phyloP scores from a whole-genome alignment of 257 asterid species.

The Handroanthus guayacan region DNA sequence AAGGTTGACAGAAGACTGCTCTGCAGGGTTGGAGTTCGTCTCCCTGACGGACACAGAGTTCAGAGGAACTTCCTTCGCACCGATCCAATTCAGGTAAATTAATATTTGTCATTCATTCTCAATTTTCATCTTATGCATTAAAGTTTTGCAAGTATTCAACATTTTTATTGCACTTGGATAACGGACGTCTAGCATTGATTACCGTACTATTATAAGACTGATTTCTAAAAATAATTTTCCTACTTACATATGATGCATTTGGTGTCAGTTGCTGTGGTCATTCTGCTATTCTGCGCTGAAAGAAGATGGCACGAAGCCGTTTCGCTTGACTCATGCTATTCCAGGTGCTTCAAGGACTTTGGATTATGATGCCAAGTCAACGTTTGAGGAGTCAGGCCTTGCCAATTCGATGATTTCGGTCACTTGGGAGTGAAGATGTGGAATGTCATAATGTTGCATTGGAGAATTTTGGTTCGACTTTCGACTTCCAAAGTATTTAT shows the following conservation, averaged over 20 bases:
- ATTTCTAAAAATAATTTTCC: slow-evolving; percentile 1
- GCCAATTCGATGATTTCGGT: slow-evolving; percentile 88
- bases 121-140: too few relatives aligned
- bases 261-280: slow-evolving; percentile 82
- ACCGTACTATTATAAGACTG: neutral
- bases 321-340: slow-evolving; percentile 77
- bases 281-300: slow-evolving; percentile 76
- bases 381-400: slow-evolving; percentile 77
- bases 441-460: slow-evolving; percentile 25
- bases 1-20: slow-evolving; percentile 73
- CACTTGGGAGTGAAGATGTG: slow-evolving; percentile 65
- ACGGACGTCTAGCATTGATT: neutral
- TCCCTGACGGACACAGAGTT: slow-evolving; percentile 95
- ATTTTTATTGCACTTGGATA: neutral
- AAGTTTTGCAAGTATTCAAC: neutral
- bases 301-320: slow-evolving; percentile 61
- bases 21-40: slow-evolving; percentile 92
- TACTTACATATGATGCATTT: slow-evolving; percentile 23
- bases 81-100: slow-evolving; percentile 49
- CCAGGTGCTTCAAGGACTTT: slow-evolving; percentile 69
- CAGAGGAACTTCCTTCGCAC: slow-evolving; percentile 85
- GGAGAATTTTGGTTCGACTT: slow-evolving; percentile 36
- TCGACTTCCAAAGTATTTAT: neutral
- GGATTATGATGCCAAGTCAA: slow-evolving; percentile 54
- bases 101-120: too few relatives aligned